Conservation (phyloP, 208 protist genomes). For the Leishmania lainsoni region DNA sequence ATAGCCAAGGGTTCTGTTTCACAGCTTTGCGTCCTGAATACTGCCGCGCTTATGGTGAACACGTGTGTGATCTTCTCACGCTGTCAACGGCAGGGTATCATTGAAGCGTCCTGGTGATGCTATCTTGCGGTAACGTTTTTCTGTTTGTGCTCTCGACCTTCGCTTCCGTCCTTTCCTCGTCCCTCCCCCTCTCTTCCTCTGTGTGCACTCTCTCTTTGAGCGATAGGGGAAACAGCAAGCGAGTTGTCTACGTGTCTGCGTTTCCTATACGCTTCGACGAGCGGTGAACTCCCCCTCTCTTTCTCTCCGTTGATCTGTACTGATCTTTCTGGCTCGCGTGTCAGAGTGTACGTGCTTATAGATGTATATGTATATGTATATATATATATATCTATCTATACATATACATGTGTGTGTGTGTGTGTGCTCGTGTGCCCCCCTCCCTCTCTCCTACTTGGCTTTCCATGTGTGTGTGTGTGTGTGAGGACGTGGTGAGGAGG, state of each 20-base stretch:
- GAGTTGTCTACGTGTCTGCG: background rate
- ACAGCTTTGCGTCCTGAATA: background rate
- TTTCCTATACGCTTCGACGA: background rate
- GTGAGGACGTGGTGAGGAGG: background rate
- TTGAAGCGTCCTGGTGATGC: background rate
- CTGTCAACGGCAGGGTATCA: background rate
- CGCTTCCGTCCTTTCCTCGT: background rate
- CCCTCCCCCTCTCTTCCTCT: background rate
- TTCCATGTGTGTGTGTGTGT: background rate
- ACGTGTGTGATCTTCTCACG: background rate
- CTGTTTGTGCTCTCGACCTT: background rate
- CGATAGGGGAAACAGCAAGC: background rate
- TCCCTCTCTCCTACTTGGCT: background rate
- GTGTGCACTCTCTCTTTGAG: background rate
- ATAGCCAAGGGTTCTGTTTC: background rate
- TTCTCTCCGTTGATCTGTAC: conserved; percentile 1
- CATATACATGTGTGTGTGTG: background rate
- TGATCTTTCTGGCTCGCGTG: conserved; percentile 4
- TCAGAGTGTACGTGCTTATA: background rate
- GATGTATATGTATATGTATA: background rate
- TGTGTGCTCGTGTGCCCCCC: background rate
- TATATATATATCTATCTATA: background rate
- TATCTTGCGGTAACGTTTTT: background rate
- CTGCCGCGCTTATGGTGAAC: background rate
- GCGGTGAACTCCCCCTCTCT: background rate